Conservation (phyloP, 202 grass and related monocot genomes). For the Carex arenaria region DNA sequence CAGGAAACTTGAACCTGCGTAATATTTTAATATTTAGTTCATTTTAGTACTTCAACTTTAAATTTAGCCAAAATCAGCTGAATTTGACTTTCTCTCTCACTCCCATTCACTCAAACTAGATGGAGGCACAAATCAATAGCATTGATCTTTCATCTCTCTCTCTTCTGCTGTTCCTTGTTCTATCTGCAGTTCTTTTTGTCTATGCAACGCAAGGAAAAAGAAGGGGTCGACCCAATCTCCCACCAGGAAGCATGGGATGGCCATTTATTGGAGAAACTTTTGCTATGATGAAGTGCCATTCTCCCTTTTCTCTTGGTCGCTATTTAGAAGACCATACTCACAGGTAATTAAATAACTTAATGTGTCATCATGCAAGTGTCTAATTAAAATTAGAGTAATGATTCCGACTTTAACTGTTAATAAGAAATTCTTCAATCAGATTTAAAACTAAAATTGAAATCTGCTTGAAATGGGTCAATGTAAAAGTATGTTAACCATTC, state of each 20-base stretch:
- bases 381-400: too few species aligned
- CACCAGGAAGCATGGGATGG: slow-evolving; percentile 59
- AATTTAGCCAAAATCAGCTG: background rate
- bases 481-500: background rate
- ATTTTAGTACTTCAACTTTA: background rate
- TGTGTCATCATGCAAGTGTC: background rate
- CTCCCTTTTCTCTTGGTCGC: slow-evolving; percentile 21
- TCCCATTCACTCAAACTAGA: background rate
- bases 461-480: background rate
- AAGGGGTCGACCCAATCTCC: background rate
- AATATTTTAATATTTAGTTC: background rate
- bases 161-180: background rate
- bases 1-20: background rate
- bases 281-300: slow-evolving; percentile 25
- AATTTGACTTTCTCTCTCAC: background rate
- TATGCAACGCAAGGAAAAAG: background rate
- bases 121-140: background rate
- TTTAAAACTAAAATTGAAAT: too few species aligned
- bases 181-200: background rate
- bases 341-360: background rate
- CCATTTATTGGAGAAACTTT: slow-evolving; percentile 51
- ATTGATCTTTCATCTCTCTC: background rate
- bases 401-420: too few species aligned
- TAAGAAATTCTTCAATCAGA: too few species aligned
- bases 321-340: slow-evolving; percentile 27